Base-by-base conservation (phyloP, 805 yeast genomes). In the Pichia ethanolica region DNA sequence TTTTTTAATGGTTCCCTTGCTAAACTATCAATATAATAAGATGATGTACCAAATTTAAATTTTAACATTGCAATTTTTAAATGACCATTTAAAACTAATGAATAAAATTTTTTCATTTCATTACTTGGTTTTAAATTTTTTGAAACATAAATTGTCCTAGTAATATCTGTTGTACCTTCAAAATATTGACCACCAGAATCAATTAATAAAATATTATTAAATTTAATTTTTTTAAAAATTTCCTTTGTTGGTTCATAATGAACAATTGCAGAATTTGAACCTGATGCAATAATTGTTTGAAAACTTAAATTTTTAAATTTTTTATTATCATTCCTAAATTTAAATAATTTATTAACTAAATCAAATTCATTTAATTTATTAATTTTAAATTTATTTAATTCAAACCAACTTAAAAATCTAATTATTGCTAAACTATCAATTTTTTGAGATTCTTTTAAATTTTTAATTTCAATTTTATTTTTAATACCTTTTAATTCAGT, bases 161-260 rank as follows among this genome's bases (percentile, higher is more conserved):
- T 93, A 30, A 91, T 88, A 63, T 93, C 99, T 0, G 99, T 93
- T 0, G 99, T 93, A 10, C 99, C 99, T 60, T 90, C 96, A 26
- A 84, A 64, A 61, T 79, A 91, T 59, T 93, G 99, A 0, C 93
- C 87, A 5, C 99, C 99, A 2, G 96, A 80, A 65, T 93, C 99
- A 52, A 87, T 72, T 53, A 93, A 71, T 57, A 84, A 89, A 2
- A 89, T 77, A 50, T 83, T 77, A 25, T 75, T 66, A 8, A 84
- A 82, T 59, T 86, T 83, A 51, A 93, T 79, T 50, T 75, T 64
- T 1, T 84, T 70, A 47, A 78, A 75, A 20, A 77, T 72, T 11
- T 76, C 82, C 33, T 69, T 68, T 0, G 82, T 74, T 33, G 95
- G 95, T 0, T 83, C 74, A 60, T 86, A 86, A 60, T 86, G 95